Evolutionary conservation across 2,329 filamentous ascomycete genomes (phyloP).

Genomic region (Chrysoporthe austroafricana): DNA sequence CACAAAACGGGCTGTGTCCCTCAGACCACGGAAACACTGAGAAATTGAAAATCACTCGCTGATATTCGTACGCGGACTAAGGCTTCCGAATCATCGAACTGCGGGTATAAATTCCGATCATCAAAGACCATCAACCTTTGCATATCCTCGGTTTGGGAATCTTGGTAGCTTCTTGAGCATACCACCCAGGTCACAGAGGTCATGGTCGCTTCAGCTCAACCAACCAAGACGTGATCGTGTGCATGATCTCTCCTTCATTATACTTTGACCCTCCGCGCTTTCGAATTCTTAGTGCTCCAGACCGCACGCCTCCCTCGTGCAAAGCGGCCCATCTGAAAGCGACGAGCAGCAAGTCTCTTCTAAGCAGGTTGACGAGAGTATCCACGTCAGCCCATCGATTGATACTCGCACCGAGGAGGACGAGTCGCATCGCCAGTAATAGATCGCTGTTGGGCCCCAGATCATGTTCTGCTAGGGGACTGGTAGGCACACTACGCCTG

Average conservation of each 20-base stretch:
- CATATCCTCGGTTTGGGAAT: too few relatives aligned
- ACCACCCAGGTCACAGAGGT: too few relatives aligned
- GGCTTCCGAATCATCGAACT: background rate
- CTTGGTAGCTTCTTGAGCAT: too few relatives aligned
- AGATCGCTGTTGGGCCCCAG: conserved; percentile 10
- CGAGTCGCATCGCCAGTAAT: conserved; percentile 15
- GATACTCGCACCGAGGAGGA: conserved; percentile 7
- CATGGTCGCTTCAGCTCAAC: too few relatives aligned
- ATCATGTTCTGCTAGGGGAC: conserved; percentile 8
- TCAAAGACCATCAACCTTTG: too few relatives aligned
- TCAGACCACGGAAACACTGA: background rate
- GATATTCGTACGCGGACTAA: background rate
- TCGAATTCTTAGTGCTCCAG: background rate
- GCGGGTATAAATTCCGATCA: background rate
- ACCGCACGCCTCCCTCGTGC: conserved; percentile 12
- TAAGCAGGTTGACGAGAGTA: conserved; percentile 7
- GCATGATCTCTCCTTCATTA: background rate
- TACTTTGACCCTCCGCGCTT: background rate
- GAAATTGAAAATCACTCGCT: background rate
- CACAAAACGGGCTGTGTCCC: background rate
- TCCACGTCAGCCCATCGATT: background rate
- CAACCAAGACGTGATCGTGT: background rate
- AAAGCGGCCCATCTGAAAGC: conserved; percentile 10
- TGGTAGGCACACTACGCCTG: background rate
- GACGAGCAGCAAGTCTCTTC: conserved; percentile 14